Base-by-base conservation (phyloP, 2,329 filamentous ascomycete genomes). In the Cytospora piceae region DNA sequence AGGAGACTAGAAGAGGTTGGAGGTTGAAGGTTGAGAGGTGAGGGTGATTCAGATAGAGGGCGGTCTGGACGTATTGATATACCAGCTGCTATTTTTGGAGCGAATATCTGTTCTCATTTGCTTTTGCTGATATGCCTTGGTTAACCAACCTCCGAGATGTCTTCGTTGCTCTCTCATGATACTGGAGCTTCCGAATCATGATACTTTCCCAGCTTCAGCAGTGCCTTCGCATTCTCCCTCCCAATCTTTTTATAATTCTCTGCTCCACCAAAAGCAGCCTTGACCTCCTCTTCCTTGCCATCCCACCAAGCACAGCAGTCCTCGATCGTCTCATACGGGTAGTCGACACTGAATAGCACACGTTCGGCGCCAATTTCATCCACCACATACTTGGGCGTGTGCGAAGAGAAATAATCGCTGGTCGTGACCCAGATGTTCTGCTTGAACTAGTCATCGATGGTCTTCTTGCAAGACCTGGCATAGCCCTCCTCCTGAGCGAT, bases 401-500 rank as follows among this genome's bases (percentile, higher is more conserved):
- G 73, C 0, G 83, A 85, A 0, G 81, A 85, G 69, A 86, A 87
- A 71, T 86, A 81, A 0, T 84, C 85, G 63, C 77, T 81, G 0
- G 84, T 86, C 4, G 85, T 87, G 69, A 86, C 80, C 81, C 82
- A 87, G 64, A 87, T 76, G 72, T 86, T 86, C 49, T 79, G 69
- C 27, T 76, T 77, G 73, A 86, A 87, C 73, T 86, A 87, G 22
- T 86, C 79, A 24, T 77, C 77, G 69, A 81, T 78, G 0, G 78
- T 80, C 74, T 80, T 79, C 75, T 85, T 80, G 75, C 82, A 84
- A 12, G 72, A 71, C 8, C 81, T 72, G 4, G 78, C 81, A 0
- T 83, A 76, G 0, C 79, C 80, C 75, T 83, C 83, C 79, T 85
- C 82, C 55, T 83, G 73, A 51, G 59, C 59, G 12, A 66, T 63